Percentiles rank a stretch among this genome's conserved stretches.
Conservation (phyloP, 495 filamentous ascomycete genomes). For the Xylaria cubensis region DNA sequence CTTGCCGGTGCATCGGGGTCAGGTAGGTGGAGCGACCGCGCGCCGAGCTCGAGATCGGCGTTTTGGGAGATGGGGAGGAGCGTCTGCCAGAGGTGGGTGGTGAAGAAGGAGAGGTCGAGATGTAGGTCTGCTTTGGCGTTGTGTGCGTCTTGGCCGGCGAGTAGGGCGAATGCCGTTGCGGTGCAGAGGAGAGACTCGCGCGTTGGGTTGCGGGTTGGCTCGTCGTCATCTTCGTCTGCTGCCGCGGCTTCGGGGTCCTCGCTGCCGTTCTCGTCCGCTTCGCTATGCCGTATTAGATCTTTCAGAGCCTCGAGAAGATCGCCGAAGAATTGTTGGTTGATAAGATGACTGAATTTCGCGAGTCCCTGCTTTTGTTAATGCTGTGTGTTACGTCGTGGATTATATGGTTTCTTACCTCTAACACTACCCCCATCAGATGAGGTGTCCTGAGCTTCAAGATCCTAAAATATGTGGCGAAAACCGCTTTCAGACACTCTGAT, state of each 20-base stretch:
- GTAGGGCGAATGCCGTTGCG: constrained; percentile 90
- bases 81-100: constrained; percentile 85
- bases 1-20: constrained; percentile 66
- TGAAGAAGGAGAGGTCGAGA: constrained; percentile 94
- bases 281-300: constrained; percentile 79
- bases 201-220: constrained; percentile 66
- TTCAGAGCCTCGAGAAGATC: constrained; percentile 92
- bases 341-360: constrained; percentile 87
- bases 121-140: constrained; percentile 66
- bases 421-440: constrained; percentile 87
- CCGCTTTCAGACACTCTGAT: constrained; percentile 91
- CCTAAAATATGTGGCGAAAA: constrained; percentile 93
- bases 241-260: constrained; percentile 49
- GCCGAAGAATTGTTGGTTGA: constrained; percentile 98
- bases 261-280: constrained; percentile 45
- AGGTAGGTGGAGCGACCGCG: constrained; percentile 78
- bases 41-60: constrained; percentile 83
- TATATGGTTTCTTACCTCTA: constrained; percentile 25
- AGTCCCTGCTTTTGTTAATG: constrained; percentile 67
- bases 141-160: constrained; percentile 87
- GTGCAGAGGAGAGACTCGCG: constrained; percentile 93
- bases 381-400: neutral
- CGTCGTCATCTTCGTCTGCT: constrained; percentile 48
- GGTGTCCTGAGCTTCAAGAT: constrained; percentile 82
- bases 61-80: constrained; percentile 78